These are phyloP conservation scores for Meyerozyma carpophila DNA, from an alignment of 1,139 yeast species.

Conservation along the genomic window DNA sequence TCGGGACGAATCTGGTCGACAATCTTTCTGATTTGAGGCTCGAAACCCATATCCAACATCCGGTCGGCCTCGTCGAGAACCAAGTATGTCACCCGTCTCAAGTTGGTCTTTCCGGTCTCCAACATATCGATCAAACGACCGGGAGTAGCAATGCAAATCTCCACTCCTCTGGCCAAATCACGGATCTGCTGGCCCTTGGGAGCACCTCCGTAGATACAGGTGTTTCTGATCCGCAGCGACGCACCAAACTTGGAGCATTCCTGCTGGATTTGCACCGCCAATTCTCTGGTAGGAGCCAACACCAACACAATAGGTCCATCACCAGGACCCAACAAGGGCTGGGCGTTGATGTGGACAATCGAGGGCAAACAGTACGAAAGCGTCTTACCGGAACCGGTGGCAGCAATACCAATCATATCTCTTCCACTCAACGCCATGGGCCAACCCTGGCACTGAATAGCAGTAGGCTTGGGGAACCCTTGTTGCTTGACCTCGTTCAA, in stretches of 20 bases:
- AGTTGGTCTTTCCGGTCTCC: conserved; percentile 90
- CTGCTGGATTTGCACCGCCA: conserved; percentile 94
- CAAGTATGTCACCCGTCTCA: conserved; percentile 92
- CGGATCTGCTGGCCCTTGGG: conserved; percentile 97
- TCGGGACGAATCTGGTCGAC: conserved; percentile 95
- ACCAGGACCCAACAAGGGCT: conserved; percentile 85
- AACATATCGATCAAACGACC: conserved; percentile 98
- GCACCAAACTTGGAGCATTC: conserved; percentile 95
- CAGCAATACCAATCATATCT: conserved; percentile 98
- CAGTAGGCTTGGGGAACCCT: conserved; percentile 93
- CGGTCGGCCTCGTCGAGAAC: conserved; percentile 96
- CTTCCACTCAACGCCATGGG: conserved; percentile 99
- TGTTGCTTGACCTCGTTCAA: conserved; percentile 82
- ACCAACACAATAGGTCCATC: conserved; percentile 97
- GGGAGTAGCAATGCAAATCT: conserved; percentile 94
- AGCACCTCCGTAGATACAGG: conserved; percentile 99
- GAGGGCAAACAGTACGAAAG: conserved; percentile 94
- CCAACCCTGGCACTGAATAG: conserved; percentile 99
- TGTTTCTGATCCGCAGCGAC: conserved; percentile 89
- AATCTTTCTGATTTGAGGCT: conserved; percentile 92
- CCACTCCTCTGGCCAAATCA: conserved; percentile 92
- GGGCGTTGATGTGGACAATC: conserved; percentile 96
- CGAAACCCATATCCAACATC: conserved; percentile 97
- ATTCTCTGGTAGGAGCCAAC: conserved; percentile 97
- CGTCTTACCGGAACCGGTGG: conserved; percentile 99